phyloP scores from a whole-genome alignment of 352 stramenopile species.

The Globisporangium mamillatum region DNA sequence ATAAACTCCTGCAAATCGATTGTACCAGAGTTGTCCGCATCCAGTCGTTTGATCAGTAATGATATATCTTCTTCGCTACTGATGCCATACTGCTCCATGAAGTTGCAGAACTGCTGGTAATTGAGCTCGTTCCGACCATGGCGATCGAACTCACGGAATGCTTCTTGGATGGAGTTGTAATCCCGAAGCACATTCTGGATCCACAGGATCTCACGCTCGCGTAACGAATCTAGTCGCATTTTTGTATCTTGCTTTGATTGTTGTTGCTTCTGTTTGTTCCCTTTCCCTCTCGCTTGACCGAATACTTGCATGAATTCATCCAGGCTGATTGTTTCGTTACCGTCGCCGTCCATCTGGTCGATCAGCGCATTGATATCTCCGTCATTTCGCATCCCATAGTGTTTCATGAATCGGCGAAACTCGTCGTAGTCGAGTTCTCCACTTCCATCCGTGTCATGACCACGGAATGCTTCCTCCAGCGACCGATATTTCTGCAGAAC shows the following conservation, averaged over 20 bases:
- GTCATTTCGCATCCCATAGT: conserved; percentile 39
- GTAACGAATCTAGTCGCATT: conserved; percentile 23
- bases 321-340: conserved; percentile 38
- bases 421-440: conserved; percentile 46
- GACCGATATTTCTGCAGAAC: conserved; percentile 36
- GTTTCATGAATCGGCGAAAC: conserved; percentile 50
- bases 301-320: conserved; percentile 45
- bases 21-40: conserved; percentile 44
- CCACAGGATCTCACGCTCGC: conserved; percentile 53
- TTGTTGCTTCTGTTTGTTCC: conserved; percentile 10
- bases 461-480: conserved; percentile 34
- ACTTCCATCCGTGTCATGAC: conserved; percentile 36
- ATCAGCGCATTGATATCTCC: conserved; percentile 38
- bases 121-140: conserved; percentile 36
- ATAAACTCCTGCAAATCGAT: conserved; percentile 58
- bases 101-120: conserved; percentile 55
- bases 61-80: conserved; percentile 46
- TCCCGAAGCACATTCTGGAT: conserved; percentile 39
- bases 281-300: conserved; percentile 8
- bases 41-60: conserved; percentile 41
- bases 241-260: conserved; percentile 18
- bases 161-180: conserved; percentile 40
- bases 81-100: conserved; percentile 52
- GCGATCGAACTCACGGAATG: conserved; percentile 43
- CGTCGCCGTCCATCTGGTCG: conserved; percentile 36